Conservation (phyloP, 305 asterid species). For the Rubia peregrina region DNA sequence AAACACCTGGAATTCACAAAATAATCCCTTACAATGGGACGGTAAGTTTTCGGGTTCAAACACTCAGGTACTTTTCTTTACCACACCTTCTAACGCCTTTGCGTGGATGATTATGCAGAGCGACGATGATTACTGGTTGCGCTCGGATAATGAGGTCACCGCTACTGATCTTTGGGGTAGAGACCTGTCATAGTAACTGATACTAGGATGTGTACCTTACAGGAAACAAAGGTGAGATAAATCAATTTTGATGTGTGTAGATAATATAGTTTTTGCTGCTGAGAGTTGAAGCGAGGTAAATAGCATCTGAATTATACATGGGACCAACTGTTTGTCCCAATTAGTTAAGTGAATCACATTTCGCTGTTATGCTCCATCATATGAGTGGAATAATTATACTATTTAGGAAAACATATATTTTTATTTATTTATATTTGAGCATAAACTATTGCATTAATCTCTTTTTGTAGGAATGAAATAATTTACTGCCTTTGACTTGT, state of each 20-base stretch:
- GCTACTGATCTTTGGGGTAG: slow-evolving; percentile 54
- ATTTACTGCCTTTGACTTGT: too few species aligned
- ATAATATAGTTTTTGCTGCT: background rate
- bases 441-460: too few species aligned
- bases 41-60: slow-evolving; percentile 36
- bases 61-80: background rate
- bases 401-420: background rate
- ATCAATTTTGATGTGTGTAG: background rate
- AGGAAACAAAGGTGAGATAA: background rate
- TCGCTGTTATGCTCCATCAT: background rate
- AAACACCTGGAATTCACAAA: slow-evolving; percentile 37
- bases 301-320: slow-evolving; percentile 5
- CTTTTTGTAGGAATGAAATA: too few species aligned
- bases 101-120: slow-evolving; percentile 30
- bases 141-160: slow-evolving; percentile 38
- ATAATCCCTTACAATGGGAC: slow-evolving; percentile 45
- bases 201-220: background rate
- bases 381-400: background rate
- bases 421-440: background rate
- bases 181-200: slow-evolving; percentile 23
- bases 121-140: slow-evolving; percentile 70
- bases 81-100: background rate
- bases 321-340: background rate
- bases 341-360: background rate
- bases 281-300: slow-evolving; percentile 3